These are phyloP conservation scores for Naganishia sp. DNA, from an alignment of 1,284 basidiomycete species.

Conservation along the genomic window DNA sequence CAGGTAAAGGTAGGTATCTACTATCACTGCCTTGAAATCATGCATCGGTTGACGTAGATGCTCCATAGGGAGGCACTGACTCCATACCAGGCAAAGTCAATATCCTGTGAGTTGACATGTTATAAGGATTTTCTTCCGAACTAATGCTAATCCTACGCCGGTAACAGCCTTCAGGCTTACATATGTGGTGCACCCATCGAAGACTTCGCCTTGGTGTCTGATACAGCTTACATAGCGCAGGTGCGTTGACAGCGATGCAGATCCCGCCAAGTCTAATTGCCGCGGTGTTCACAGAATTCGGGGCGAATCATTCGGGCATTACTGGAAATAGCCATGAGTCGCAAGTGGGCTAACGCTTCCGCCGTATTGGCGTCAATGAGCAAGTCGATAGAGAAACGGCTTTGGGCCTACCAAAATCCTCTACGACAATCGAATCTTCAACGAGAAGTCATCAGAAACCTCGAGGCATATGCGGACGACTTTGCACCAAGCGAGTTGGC, in stretches of 20 bases:
- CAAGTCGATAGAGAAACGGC: conserved; percentile 86
- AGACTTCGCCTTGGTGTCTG: conserved; percentile 96
- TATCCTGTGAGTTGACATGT: conserved; percentile 61
- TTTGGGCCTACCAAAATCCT: conserved; percentile 97
- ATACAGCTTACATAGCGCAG: conserved; percentile 88
- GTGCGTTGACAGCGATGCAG: conserved; percentile 38
- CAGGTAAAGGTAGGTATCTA: conserved; percentile 59
- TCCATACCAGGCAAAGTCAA: conserved; percentile 91
- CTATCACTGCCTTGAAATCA: background rate
- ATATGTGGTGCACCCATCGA: conserved; percentile 80
- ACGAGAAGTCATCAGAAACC: conserved; percentile 74
- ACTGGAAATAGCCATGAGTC: conserved; percentile 89
- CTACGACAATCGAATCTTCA: conserved; percentile 77
- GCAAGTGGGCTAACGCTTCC: conserved; percentile 83
- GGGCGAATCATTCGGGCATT: conserved; percentile 91
- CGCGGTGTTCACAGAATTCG: conserved; percentile 64
- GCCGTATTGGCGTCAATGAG: conserved; percentile 84
- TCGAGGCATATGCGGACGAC: conserved; percentile 82
- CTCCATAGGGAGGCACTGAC: conserved; percentile 67
- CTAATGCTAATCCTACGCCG: background rate
- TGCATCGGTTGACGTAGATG: background rate
- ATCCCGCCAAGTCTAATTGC: conserved; percentile 25
- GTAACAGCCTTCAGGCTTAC: conserved; percentile 70
- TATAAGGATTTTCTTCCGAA: background rate
- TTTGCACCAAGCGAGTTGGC: conserved; percentile 76